phyloP scores from a whole-genome alignment of 768 basidiomycete species.

The Trichaptum fuscoviolaceum region DNA sequence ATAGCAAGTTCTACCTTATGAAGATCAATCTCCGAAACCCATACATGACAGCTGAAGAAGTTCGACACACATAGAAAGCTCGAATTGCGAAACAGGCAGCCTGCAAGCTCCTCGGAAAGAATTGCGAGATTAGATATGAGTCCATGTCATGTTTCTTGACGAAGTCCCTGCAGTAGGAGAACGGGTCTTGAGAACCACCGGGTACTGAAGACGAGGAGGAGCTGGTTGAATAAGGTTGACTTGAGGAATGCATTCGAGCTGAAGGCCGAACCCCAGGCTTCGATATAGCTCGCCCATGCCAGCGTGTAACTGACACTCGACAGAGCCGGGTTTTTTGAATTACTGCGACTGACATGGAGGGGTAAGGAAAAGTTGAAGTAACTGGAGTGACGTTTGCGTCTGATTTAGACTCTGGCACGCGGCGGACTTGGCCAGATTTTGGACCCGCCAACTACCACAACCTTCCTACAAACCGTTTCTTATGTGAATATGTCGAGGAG shows the following conservation, averaged over 20 bases:
- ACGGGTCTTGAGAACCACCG: slow-evolving; percentile 33
- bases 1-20: slow-evolving; percentile 64
- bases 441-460: neutral
- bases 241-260: neutral
- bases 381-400: neutral
- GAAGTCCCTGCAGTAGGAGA: slow-evolving; percentile 62
- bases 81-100: slow-evolving; percentile 72
- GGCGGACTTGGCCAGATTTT: neutral
- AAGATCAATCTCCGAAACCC: slow-evolving; percentile 10
- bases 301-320: neutral
- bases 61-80: slow-evolving; percentile 70
- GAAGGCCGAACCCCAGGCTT: neutral
- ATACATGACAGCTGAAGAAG: slow-evolving; percentile 9
- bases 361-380: neutral
- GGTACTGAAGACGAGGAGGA: neutral
- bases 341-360: neutral
- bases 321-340: neutral
- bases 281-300: neutral
- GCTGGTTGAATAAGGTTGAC: neutral
- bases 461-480: slow-evolving; percentile 16
- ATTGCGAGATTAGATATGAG: slow-evolving; percentile 62
- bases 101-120: slow-evolving; percentile 64
- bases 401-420: neutral
- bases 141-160: slow-evolving; percentile 82
- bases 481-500: slow-evolving; percentile 10